Evolutionary conservation across 2,329 filamentous ascomycete species (phyloP), one percentile per base, ranked within the genome.

Genomic region (Cercospora nicotianae): DNA sequence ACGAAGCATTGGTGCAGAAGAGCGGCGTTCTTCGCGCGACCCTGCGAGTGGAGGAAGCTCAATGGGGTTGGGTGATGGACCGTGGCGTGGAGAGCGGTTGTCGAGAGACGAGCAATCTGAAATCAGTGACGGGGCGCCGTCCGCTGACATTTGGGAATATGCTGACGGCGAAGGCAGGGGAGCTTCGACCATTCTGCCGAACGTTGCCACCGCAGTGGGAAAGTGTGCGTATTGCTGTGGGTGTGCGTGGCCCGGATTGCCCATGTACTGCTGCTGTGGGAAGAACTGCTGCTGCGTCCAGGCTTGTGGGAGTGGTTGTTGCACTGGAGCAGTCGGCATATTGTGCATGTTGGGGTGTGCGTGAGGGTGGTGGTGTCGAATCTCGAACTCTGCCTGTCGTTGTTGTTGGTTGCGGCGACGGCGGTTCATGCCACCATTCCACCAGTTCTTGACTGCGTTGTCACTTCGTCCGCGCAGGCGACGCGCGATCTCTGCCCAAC

Each of bases 391-490:
- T 45, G 74, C 71, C 28, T 77, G 77, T 60, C 77, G 77, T 51
- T 76, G 75, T 69, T 77, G 79, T 76, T 71, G 78, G 72, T 65
- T 80, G 69, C 83, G 80, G 75, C 82, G 81, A 75, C 90, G 86
- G 75, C 93, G 88, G 82, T 97, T 97, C 86, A 94, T 91, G 78
- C 90, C 92, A 60, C 94, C 93, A 78, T 97, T 97, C 92, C 92
- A 97, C 93, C 93, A 97, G 80, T 97, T 97, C 87, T 97, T 97
- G 71, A 97, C 92, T 30, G 92, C 91, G 76, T 97, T 97, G 83
- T 97, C 94, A 79, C 93, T 96, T 76, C 94, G 90, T 72, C 93
- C 93, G 64, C 90, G 86, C 20, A 97, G 85, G 57, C 88, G 85
- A 72, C 94, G 87, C 55, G 94, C 92, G 76, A 97, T 97, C 77